Conservation (phyloP, 345 rosid genomes). For the Microthlaspi erraticum region DNA sequence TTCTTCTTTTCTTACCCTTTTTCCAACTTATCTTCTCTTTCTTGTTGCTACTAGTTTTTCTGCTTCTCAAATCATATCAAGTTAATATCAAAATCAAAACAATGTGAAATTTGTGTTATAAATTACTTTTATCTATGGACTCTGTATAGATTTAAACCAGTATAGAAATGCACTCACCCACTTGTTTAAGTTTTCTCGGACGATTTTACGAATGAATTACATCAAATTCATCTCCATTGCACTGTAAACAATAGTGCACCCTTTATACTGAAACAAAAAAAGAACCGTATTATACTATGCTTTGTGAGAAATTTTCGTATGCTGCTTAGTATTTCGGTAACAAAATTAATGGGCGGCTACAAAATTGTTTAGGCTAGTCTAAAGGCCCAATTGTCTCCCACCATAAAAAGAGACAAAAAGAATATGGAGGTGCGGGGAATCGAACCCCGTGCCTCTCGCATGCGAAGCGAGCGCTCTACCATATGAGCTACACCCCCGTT, state of each 20-base stretch:
- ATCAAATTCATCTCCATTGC: not conserved
- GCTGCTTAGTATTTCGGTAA: not conserved
- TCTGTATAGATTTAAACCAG: not conserved
- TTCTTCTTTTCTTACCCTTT: not conserved
- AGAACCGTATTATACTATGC: not conserved
- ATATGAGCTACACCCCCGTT: slow-evolving; percentile 42
- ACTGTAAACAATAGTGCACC: not conserved
- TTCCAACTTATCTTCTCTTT: not conserved
- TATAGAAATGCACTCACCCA: not conserved
- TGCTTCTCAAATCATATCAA: slow-evolving; percentile 10
- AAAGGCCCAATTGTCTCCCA: too few species aligned
- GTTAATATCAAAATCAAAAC: not conserved
- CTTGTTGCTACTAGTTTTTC: not conserved
- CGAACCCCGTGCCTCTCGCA: slow-evolving; percentile 99
- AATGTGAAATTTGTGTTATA: too few species aligned
- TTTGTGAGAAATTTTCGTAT: not conserved
- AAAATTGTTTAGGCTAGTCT: too few species aligned
- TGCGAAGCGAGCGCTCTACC: slow-evolving; percentile 99
- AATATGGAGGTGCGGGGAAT: slow-evolving; percentile 85
- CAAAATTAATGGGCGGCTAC: too few species aligned
- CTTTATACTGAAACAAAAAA: not conserved
- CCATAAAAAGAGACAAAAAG: too few species aligned
- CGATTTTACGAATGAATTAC: not conserved
- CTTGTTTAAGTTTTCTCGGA: not conserved
- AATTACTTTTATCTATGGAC: not conserved